phyloP scores from a whole-genome alignment of 2,329 filamentous ascomycete species.

The Metarhizium brunneum region DNA sequence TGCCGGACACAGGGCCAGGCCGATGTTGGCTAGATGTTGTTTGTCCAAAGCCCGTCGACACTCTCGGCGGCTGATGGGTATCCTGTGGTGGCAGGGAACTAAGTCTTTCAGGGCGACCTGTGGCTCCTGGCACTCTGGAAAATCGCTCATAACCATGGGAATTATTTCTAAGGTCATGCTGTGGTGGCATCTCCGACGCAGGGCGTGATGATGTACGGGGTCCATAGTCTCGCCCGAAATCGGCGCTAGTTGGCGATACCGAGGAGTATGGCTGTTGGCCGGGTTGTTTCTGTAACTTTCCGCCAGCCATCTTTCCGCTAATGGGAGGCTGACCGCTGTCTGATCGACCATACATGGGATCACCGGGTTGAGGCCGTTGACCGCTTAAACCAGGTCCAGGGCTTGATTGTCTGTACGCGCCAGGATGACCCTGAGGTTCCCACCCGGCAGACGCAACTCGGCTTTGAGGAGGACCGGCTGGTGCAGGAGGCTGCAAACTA shows the following conservation, averaged over 20 bases:
- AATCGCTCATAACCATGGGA: slow-evolving; percentile 17
- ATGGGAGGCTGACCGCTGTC: slow-evolving; percentile 17
- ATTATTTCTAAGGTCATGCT: slow-evolving; percentile 7
- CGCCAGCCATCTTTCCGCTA: slow-evolving; percentile 22
- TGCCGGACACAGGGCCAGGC: slow-evolving; percentile 14
- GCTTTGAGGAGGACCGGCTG: slow-evolving; percentile 23
- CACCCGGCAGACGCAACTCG: slow-evolving; percentile 35
- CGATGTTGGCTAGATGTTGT: slow-evolving; percentile 10
- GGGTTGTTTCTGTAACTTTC: slow-evolving; percentile 19
- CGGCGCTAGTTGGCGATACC: slow-evolving; percentile 12
- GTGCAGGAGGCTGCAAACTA: slow-evolving; percentile 33
- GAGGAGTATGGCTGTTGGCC: slow-evolving; percentile 8
- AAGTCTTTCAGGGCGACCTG: slow-evolving; percentile 21
- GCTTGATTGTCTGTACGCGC: slow-evolving; percentile 31
- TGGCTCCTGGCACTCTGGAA: slow-evolving; percentile 21
- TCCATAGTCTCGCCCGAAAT: slow-evolving; percentile 28
- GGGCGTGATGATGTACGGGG: slow-evolving; percentile 21
- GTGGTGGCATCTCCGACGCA: slow-evolving; percentile 11
- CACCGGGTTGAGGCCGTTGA: slow-evolving; percentile 11
- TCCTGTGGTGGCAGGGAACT: slow-evolving; percentile 21
- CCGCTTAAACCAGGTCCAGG: slow-evolving; percentile 19
- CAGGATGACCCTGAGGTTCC: slow-evolving; percentile 29
- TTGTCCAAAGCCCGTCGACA: slow-evolving; percentile 11
- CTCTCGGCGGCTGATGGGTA: slow-evolving; percentile 12
- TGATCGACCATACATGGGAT: slow-evolving; percentile 14